phyloP scores from a whole-genome alignment of 768 basidiomycete species.

The Mycena indigotica region DNA sequence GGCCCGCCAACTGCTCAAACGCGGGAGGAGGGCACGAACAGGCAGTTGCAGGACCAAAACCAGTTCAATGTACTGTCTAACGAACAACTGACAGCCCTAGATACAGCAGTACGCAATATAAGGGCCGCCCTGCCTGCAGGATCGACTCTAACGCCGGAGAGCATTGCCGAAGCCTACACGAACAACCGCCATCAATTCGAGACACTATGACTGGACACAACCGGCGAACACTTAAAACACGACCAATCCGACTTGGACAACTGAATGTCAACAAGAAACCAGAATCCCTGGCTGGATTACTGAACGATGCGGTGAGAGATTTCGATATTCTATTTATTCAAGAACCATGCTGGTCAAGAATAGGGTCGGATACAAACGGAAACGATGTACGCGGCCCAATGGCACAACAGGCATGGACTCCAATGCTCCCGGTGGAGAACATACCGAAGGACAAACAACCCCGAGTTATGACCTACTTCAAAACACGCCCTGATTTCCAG shows the following conservation, averaged over 20 bases:
- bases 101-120: no score
- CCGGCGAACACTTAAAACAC: conserved; percentile 3
- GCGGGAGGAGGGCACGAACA: no score
- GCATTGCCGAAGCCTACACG: not conserved
- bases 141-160: not conserved
- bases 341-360: conserved; percentile 19
- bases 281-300: conserved; percentile 3
- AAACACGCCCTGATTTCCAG: conserved; percentile 6
- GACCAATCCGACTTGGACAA: conserved; percentile 6
- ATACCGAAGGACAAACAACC: not conserved
- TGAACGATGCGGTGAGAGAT: not conserved
- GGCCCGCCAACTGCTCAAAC: no score
- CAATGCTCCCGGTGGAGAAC: not conserved
- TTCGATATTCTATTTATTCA: conserved; percentile 11
- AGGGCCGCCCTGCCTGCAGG: no score
- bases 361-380: no score
- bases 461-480: conserved; percentile 6
- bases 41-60: no score
- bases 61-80: no score
- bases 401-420: not conserved
- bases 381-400: not conserved
- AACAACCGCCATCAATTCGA: not conserved
- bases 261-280: conserved; percentile 10
- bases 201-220: no score
- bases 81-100: no score